Evolutionary conservation across 1,284 basidiomycete species (phyloP), one percentile per base, ranked within the genome.

Genomic region (Fistulinella cinereoalba): DNA sequence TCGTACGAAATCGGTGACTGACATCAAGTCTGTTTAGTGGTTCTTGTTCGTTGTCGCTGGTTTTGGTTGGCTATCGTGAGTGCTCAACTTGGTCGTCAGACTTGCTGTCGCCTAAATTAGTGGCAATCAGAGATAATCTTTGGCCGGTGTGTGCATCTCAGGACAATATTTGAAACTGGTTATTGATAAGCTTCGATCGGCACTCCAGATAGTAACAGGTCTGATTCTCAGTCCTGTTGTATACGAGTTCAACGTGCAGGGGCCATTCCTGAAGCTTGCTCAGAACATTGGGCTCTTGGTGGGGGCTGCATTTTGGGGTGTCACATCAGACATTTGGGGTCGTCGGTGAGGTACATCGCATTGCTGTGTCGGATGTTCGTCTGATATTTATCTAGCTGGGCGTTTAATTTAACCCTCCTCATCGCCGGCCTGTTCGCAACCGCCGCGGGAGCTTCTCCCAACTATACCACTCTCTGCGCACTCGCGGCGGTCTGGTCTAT

Each of bases 31-130:
- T n/a, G n/a, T n/a, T 23, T 44, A 80, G 79, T 79, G 79, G 79
- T 67, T 62, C 55, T 62, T 84, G 2, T 83, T 83, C 56, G 56
- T 74, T 13, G 76, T 83, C 6, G 73, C 80, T 2, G 81, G 81
- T 9, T 84, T 87, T 61, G 85, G 84, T 37, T 87, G 83, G 78
- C 79, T 87, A 42, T 76, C 81, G 81, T 83, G 62, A 54, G 81
- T 68, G 11, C 16, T 25, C n/a, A 11, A 16, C 25, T 27, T 10
- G 3, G 18, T 12, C 12, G 1, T 34, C 18, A 5, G 1, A 27
- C 18, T 42, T n/a, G n/a, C n/a, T n/a, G 19, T 33, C 24, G n/a
- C 40, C 18, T 16, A 43, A 5, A n/a, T 0, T 11, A 11, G 11
- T 15, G 31, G 2, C 27, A 36, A 28, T 44, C 52, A 72, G 71